These are phyloP conservation scores for Umbellularia californica DNA, from an alignment of 164 flowering plant species.

Conservation along the genomic window DNA sequence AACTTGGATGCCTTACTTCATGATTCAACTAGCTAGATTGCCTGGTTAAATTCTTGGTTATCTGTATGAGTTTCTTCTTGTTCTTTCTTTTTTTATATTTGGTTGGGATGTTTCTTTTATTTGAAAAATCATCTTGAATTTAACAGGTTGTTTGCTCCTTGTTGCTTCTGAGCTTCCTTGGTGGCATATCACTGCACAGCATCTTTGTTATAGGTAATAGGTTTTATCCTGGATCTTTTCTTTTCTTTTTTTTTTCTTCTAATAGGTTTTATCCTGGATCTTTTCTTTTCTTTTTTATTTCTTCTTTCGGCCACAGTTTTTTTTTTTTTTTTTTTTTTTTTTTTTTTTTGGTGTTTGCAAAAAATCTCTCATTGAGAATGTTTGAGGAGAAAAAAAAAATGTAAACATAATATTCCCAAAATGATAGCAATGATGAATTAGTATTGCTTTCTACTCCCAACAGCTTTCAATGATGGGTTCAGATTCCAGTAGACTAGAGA, in stretches of 20 bases:
- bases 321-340: too few relatives aligned
- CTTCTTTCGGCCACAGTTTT: neutral
- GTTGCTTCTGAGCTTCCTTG: conserved; percentile 54
- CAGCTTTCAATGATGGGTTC: too few relatives aligned
- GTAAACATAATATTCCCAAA: too few relatives aligned
- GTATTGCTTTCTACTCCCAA: too few relatives aligned
- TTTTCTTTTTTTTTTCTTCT: neutral
- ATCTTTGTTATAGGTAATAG: conserved; percentile 48
- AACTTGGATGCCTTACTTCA: neutral
- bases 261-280: too few relatives aligned
- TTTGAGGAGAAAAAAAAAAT: too few relatives aligned
- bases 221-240: neutral
- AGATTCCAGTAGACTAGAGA: too few relatives aligned
- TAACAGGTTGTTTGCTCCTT: conserved; percentile 55
- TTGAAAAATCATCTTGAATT: neutral
- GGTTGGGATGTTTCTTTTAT: neutral
- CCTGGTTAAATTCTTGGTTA: neutral
- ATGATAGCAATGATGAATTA: too few relatives aligned
- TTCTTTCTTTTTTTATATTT: neutral
- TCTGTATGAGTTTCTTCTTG: neutral
- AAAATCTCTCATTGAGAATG: too few relatives aligned
- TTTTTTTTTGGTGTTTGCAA: too few relatives aligned
- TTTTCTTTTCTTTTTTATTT: too few relatives aligned
- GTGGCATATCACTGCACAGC: conserved; percentile 43
- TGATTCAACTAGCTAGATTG: neutral